These are phyloP conservation scores for Starmera pachycereana DNA, from an alignment of 805 yeast genomes.

Conservation along the genomic window DNA sequence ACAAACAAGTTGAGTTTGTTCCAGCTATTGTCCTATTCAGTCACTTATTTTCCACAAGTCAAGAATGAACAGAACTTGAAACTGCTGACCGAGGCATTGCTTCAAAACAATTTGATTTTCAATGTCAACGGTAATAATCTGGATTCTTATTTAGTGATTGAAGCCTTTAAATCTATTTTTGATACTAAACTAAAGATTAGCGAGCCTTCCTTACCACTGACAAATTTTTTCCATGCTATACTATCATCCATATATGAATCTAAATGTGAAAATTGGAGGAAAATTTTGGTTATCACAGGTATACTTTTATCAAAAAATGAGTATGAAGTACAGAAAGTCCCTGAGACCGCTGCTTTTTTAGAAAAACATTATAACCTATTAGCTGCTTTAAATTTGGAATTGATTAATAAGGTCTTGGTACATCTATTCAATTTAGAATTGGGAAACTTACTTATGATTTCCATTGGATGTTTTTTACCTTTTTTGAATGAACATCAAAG, in stretches of 20 bases:
- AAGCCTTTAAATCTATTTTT: conserved; percentile 33
- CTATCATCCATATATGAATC: conserved; percentile 23
- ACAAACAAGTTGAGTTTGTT: background rate
- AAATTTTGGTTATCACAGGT: conserved; percentile 33
- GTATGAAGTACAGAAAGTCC: conserved; percentile 24
- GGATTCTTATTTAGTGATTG: conserved; percentile 30
- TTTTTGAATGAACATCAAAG: conserved; percentile 10
- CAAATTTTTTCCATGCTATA: conserved; percentile 27
- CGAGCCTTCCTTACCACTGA: conserved; percentile 32
- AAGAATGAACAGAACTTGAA: conserved; percentile 33
- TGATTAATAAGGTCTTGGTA: conserved; percentile 8
- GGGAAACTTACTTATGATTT: conserved; percentile 7
- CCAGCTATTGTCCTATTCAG: conserved; percentile 28
- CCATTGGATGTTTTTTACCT: conserved; percentile 12
- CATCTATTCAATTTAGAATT: conserved; percentile 15
- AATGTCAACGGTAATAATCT: conserved; percentile 2
- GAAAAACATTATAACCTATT: conserved; percentile 24
- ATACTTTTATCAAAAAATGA: conserved; percentile 23
- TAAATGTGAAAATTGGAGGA: conserved; percentile 31
- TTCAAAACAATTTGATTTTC: conserved; percentile 19
- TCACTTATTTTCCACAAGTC: conserved; percentile 34
- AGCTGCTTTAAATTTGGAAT: conserved; percentile 20
- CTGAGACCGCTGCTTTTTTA: conserved; percentile 24
- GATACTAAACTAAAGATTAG: conserved; percentile 35
- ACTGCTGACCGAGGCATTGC: conserved; percentile 27